These are phyloP conservation scores for Pythium rhizo-oryzae DNA, from an alignment of 352 stramenopile species.

Conservation along the genomic window DNA sequence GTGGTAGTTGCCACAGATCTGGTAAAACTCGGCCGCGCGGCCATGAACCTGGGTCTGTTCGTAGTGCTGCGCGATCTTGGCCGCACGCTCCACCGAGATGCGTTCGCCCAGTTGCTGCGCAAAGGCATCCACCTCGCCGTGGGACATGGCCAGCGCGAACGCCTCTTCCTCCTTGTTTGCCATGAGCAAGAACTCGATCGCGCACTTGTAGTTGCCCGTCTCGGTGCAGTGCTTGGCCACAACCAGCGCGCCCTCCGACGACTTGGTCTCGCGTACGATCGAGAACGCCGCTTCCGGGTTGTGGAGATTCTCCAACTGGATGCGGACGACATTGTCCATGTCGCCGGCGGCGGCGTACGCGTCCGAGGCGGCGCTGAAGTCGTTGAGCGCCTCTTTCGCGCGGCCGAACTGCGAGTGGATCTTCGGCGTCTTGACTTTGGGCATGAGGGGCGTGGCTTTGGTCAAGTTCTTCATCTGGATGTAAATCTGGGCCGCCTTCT, in stretches of 20 bases:
- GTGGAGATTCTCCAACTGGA: conserved; percentile 92
- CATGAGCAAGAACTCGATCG: conserved; percentile 95
- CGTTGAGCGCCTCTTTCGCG: conserved; percentile 82
- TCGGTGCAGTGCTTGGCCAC: conserved; percentile 90
- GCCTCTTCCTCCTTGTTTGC: conserved; percentile 92
- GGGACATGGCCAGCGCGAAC: conserved; percentile 87
- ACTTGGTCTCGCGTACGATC: conserved; percentile 90
- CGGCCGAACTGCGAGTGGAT: conserved; percentile 90
- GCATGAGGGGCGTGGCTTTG: conserved; percentile 86
- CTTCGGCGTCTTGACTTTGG: conserved; percentile 87
- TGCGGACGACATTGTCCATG: conserved; percentile 91
- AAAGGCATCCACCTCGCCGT: conserved; percentile 91
- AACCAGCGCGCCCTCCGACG: conserved; percentile 81
- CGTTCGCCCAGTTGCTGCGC: conserved; percentile 75
- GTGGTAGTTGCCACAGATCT: conserved; percentile 89
- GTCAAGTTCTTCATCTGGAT: conserved; percentile 91
- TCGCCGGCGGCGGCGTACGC: conserved; percentile 90
- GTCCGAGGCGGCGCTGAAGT: conserved; percentile 85
- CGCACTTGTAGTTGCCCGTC: conserved; percentile 78
- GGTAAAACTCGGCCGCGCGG: conserved; percentile 90
- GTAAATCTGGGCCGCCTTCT: conserved; percentile 93
- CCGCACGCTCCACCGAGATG: conserved; percentile 84
- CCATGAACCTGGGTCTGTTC: conserved; percentile 77
- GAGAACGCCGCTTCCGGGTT: conserved; percentile 88
- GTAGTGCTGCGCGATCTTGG: conserved; percentile 91